A percentile compares a stretch with the other conserved stretches of the same genome.
Conservation (phyloP, 2,329 filamentous ascomycete genomes). For the Boeremia lycopersici region DNA sequence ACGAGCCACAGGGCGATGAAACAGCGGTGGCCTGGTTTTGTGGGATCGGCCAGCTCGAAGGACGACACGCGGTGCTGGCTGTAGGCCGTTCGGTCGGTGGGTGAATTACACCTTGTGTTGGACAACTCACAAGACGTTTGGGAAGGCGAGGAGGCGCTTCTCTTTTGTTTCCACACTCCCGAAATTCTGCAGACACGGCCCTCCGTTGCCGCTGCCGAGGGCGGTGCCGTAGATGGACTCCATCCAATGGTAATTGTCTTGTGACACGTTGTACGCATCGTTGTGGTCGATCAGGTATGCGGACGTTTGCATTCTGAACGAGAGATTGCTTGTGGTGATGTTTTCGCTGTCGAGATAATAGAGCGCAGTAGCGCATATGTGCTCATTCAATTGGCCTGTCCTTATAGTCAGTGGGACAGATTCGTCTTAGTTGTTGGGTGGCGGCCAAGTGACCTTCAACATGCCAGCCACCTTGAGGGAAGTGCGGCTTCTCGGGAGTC, state of each 20-base stretch:
- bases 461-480: conserved; percentile 61
- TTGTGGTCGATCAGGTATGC: neutral
- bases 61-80: conserved; percentile 30
- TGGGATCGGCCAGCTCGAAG: conserved; percentile 57
- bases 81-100: neutral
- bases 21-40: conserved; percentile 60
- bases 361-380: conserved; percentile 66
- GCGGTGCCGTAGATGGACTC: conserved; percentile 4
- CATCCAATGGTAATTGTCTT: conserved; percentile 5
- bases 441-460: conserved; percentile 40
- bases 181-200: conserved; percentile 46
- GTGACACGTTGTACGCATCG: conserved; percentile 6
- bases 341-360: conserved; percentile 68
- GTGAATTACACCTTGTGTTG: neutral
- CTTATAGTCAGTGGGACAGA: too few relatives aligned
- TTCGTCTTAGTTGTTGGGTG: too few relatives aligned
- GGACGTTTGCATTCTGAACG: conserved; percentile 22
- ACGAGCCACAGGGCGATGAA: conserved; percentile 64
- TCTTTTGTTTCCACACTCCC: conserved; percentile 55
- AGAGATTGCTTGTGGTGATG: conserved; percentile 51
- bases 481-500: conserved; percentile 61
- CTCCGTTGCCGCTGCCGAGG: neutral
- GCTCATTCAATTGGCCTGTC: conserved; percentile 58
- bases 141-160: conserved; percentile 61
- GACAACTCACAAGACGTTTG: conserved; percentile 47